Evolutionary conservation across 148 eudicot genomes (phyloP), one percentile per base, ranked within the genome.

Genomic region (Rhododendron williamsianum): DNA sequence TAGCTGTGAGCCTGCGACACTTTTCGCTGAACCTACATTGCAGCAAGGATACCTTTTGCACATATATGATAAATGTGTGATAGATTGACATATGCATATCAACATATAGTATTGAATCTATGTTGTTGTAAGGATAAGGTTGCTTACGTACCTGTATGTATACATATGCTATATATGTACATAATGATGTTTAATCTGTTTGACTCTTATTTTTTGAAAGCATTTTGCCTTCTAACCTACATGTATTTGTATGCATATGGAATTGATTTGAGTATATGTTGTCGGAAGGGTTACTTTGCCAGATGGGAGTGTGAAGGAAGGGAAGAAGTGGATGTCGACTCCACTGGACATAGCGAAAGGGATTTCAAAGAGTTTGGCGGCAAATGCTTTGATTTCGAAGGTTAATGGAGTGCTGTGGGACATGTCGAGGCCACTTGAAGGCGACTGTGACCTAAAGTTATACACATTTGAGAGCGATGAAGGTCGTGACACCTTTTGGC

Each of bases 401-500:
- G 99, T 97, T 6, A 89, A 94, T 83, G 97, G 92, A 18, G 92
- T 89, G 33, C 87, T 95, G 19, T 97, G 99, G 99, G 99, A 97
- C 78, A 95, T 97, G 99, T 45, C 81, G 7, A 91, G 99, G 87
- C 98, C 98, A 1, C 89, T 97, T 45, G 99, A 95, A 91, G 92
- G 91, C 0, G 98, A 97, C 27, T 95, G 95, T 77, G 90, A 94
- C 36, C 91, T 97, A 33, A 90, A 89, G 86, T 84, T 97, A 54
- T 97, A 90, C 82, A 94, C 89, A 7, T 97, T 97, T 82, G 99
- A 97, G 2, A 86, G 86, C 54, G 97, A 95, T 48, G 94, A 95
- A 88, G 99, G 99, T 0, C 89, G 99, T 2, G 98, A 97, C 76
- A 97, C 99, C n/a, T 93, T 97, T 43, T 97, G 99, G 99, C 98